Base-by-base conservation (phyloP, 441 rosid species). In the Erodium trifolium region DNA sequence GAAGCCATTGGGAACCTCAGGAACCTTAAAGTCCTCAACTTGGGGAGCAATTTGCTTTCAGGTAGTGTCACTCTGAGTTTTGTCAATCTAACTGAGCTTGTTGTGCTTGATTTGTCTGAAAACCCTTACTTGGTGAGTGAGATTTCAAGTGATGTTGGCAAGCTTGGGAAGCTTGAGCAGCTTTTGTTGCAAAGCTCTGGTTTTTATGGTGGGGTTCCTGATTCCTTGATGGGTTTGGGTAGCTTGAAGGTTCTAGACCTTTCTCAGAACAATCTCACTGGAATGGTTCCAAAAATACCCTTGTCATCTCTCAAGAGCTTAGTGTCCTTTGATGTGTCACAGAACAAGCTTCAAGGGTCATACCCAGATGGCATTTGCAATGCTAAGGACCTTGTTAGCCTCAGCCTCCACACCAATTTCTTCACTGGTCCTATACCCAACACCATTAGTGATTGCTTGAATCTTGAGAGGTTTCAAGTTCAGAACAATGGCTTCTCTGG, bases 401-500 rank as follows among this genome's bases (percentile, higher is more conserved):
- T 88, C 72, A 78, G 82, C 35, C 88, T 86, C n/a, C 88, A 88
- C 69, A 78, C 87, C 0, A 88, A 88, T 79, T 75, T 67, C 67
- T 83, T 88, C 70, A 77, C 75, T 67, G 88, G 88, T 16, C 68
- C 85, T 12, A 73, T 88, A 67, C 83, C 84, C 11, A 65, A 62
- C 63, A 82, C 90, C 74, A 75, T 83, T 55, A 74, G 70, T 67
- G 73, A 75, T 57, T 88, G 93, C 72, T 72, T 70, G 76, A 83
- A 74, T 2, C 86, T 88, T 1, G 93, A 88, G 80, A 83, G 74
- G 77, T 75, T 88, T 72, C 93, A 88, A 80, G 81, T 83, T 66
- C 93, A 86, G 78, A 73, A 83, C 78, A 88, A 82, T 73, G 84
- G 78, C 6, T 86, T 88, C 68, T 82, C 86, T 65, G 88, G 87